Percentiles rank a stretch among this genome's conserved stretches.
These are phyloP conservation scores for Diaporthe destruens DNA, from an alignment of 2,329 filamentous ascomycete species.

Conservation along the genomic window DNA sequence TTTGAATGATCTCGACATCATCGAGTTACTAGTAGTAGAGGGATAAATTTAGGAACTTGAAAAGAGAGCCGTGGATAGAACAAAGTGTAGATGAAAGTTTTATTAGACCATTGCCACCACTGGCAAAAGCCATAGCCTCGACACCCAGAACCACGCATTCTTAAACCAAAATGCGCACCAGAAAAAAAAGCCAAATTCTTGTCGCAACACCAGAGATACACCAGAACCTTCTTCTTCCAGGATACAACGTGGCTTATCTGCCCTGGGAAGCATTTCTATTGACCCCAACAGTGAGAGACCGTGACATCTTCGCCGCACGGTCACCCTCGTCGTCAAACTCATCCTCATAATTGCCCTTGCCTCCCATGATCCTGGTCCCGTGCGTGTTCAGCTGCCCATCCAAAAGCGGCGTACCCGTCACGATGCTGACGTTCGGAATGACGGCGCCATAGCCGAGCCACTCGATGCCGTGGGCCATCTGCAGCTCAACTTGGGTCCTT, in stretches of 20 bases:
- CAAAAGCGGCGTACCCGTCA: conserved; percentile 21
- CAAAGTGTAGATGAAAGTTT: not conserved
- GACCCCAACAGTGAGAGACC: not conserved
- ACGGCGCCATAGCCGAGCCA: conserved; percentile 16
- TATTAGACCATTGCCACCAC: not conserved
- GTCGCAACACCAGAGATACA: not conserved
- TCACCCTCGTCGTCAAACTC: not conserved
- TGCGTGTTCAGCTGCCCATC: not conserved
- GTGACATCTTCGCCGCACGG: not conserved
- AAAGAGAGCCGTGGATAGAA: too few species aligned
- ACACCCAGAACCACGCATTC: not conserved
- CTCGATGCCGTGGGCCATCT: conserved; percentile 26
- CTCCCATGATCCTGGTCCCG: not conserved
- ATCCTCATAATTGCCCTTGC: not conserved
- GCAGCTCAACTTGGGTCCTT: conserved; percentile 31
- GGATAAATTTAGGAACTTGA: too few species aligned
- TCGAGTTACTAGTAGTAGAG: too few species aligned
- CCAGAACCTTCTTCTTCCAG: not conserved
- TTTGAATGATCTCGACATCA: too few species aligned
- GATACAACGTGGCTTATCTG: not conserved
- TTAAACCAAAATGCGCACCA: not conserved
- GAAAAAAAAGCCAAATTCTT: not conserved
- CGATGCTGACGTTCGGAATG: conserved; percentile 29
- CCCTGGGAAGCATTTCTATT: not conserved
- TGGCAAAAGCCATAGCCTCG: too few species aligned